Evolutionary conservation across 2,329 filamentous ascomycete genomes (phyloP).

Genomic region (Sclerotinia minor): DNA sequence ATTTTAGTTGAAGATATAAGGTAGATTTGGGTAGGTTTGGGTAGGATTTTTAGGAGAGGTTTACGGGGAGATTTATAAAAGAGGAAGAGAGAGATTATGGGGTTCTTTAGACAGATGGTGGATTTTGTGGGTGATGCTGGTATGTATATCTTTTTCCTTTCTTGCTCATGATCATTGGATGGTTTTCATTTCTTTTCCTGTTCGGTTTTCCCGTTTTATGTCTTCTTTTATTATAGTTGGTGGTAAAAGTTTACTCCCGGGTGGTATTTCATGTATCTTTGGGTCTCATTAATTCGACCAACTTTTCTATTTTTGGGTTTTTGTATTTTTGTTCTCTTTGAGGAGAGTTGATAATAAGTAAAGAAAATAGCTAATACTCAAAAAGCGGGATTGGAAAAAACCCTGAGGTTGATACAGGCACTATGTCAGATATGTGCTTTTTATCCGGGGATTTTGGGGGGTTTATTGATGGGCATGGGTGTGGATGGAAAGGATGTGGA

Average conservation of each 20-base stretch:
- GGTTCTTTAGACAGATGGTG: slow-evolving; percentile 29
- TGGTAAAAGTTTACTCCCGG: too few species aligned
- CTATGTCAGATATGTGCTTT: slow-evolving; percentile 50
- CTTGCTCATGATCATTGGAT: too few species aligned
- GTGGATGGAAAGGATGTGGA: slow-evolving; percentile 34
- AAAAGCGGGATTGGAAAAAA: slow-evolving; percentile 60
- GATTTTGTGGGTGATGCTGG: slow-evolving; percentile 37
- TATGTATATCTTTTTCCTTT: slow-evolving; percentile 10
- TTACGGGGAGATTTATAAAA: too few species aligned
- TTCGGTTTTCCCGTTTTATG: too few species aligned
- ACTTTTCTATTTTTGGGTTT: too few species aligned
- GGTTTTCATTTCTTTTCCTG: not conserved
- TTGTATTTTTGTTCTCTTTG: too few species aligned
- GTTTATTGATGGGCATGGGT: slow-evolving; percentile 36
- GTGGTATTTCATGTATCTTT: not conserved
- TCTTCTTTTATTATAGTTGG: not conserved
- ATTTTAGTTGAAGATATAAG: too few species aligned
- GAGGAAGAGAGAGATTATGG: not conserved
- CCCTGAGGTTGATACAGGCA: slow-evolving; percentile 58
- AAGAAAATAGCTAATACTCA: too few species aligned
- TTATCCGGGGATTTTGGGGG: slow-evolving; percentile 41
- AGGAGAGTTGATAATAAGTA: not conserved
- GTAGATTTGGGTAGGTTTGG: too few species aligned
- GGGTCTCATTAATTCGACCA: not conserved
- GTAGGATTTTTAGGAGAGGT: too few species aligned